Conservation (phyloP, 148 eudicot species). For the Selenicereus undatus region DNA sequence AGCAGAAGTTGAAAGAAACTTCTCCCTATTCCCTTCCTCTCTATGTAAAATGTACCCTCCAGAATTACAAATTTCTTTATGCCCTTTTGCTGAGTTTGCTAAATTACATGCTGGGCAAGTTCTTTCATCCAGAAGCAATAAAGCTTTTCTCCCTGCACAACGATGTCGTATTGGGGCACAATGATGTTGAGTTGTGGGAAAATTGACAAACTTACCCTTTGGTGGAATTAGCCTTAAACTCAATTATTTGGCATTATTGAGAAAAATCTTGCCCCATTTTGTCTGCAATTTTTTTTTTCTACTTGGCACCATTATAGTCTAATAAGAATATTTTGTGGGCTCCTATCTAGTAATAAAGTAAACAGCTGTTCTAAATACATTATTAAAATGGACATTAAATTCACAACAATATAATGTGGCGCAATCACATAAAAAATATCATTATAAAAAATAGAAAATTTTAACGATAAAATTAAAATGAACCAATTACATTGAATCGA, state of each 20-base stretch:
- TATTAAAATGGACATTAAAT: too few species aligned
- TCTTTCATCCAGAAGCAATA: conserved; percentile 20
- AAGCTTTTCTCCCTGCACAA: conserved; percentile 12
- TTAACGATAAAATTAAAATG: too few species aligned
- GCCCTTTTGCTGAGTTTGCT: background rate
- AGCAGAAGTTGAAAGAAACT: background rate
- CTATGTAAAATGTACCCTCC: conserved; percentile 6
- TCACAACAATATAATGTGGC: too few species aligned
- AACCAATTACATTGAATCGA: too few species aligned
- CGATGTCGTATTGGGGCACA: conserved; percentile 21
- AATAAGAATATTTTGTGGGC: conserved; percentile 20
- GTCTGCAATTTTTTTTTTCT: conserved; percentile 10
- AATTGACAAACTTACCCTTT: conserved; percentile 24
- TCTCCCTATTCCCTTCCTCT: background rate
- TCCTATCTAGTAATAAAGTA: background rate
- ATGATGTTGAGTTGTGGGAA: background rate
- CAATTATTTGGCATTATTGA: conserved; percentile 11
- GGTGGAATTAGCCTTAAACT: conserved; percentile 6
- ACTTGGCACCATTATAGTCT: background rate
- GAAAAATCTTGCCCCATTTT: conserved; percentile 27
- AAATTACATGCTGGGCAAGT: background rate
- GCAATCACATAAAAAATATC: too few species aligned
- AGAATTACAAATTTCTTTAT: background rate
- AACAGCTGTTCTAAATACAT: too few species aligned
- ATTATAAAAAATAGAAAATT: too few species aligned